phyloP scores from a whole-genome alignment of 805 yeast genomes.

The Pichia phayaonensis region DNA sequence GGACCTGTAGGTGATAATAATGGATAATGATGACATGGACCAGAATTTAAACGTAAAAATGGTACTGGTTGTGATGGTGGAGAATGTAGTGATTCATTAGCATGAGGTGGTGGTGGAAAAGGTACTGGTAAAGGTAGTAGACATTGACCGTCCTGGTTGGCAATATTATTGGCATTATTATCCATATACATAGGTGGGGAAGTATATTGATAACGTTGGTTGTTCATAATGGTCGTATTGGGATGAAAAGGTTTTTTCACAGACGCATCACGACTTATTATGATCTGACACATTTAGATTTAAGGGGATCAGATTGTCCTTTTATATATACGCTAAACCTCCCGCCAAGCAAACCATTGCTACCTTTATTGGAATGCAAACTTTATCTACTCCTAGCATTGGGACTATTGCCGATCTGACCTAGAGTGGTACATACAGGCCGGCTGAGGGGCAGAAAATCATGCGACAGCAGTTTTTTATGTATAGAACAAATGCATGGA shows the following conservation, averaged over 20 bases:
- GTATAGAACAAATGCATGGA: no score
- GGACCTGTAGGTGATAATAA: background rate
- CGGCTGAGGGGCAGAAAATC: no score
- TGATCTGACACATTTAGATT: no score
- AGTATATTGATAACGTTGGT: background rate
- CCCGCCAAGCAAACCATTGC: background rate
- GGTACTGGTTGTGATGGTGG: background rate
- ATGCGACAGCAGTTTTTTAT: no score
- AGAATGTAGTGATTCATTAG: background rate
- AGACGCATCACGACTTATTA: no score
- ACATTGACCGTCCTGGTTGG: background rate
- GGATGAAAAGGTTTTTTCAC: no score
- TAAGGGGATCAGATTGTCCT: background rate
- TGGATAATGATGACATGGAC: background rate
- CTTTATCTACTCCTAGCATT: no score
- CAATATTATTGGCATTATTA: background rate
- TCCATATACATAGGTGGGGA: background rate
- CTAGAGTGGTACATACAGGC: no score
- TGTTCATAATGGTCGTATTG: background rate
- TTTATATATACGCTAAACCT: no score
- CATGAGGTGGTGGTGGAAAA: background rate
- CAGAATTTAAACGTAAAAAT: background rate
- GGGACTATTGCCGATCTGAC: no score
- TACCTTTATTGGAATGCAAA: no score
- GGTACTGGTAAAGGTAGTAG: background rate